Conservation (phyloP, 78 protist species). For the Paulinella micropora region DNA sequence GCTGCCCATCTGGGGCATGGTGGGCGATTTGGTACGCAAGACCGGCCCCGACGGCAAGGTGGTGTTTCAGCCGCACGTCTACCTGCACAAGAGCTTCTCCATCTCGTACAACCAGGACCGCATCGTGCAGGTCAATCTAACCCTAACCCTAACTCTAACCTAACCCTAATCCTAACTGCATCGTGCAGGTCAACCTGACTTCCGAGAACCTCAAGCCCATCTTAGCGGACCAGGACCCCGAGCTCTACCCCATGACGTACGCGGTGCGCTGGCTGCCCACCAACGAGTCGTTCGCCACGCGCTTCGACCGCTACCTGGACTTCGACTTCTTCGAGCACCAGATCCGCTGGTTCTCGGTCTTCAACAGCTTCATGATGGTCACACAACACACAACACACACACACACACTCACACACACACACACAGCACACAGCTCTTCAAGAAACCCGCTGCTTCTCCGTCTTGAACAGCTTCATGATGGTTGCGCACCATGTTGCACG, state of each 20-base stretch:
- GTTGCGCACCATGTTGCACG: conserved; percentile 12
- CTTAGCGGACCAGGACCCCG: neutral
- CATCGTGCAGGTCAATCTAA: conserved; percentile 49
- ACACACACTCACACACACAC: neutral
- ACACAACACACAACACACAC: neutral
- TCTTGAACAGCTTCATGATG: conserved; percentile 78
- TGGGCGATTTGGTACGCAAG: conserved; percentile 28
- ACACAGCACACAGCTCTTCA: too few relatives aligned
- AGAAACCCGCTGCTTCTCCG: conserved; percentile 73
- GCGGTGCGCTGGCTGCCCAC: neutral
- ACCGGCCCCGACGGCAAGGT: neutral
- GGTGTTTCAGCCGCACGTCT: conserved; percentile 22
- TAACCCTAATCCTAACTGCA: too few relatives aligned
- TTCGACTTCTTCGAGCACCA: conserved; percentile 65
- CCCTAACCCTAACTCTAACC: too few relatives aligned
- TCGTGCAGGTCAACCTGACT: too few relatives aligned
- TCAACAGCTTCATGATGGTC: conserved; percentile 80
- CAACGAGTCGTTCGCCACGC: conserved; percentile 8
- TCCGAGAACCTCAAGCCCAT: conserved; percentile 13
- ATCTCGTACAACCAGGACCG: conserved; percentile 50
- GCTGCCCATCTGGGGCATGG: conserved; percentile 76
- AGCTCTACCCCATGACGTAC: too few relatives aligned
- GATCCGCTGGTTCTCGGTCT: conserved; percentile 74
- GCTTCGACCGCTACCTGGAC: conserved; percentile 68
- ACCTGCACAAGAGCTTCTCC: conserved; percentile 49